Conservation (phyloP, 1,139 yeast genomes). For the Candida anutae region DNA sequence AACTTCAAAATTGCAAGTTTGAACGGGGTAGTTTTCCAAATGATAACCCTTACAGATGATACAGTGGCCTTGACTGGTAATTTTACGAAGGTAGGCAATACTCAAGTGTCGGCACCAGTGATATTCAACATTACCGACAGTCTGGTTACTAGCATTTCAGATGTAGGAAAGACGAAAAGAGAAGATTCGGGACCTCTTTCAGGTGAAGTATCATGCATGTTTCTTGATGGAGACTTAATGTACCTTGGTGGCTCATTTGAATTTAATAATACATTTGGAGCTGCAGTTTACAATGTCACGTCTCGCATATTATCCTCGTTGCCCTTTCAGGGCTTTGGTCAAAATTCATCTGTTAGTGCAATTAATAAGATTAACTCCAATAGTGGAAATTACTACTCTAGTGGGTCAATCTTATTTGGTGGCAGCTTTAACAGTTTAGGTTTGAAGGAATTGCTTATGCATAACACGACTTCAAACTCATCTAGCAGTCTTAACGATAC, state of each 20-base stretch:
- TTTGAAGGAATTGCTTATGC: slow-evolving; percentile 34
- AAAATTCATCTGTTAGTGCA: slow-evolving; percentile 53
- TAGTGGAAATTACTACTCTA: slow-evolving; percentile 8
- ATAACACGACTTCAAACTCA: slow-evolving; percentile 19
- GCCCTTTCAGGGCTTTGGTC: slow-evolving; percentile 74
- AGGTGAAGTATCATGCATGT: slow-evolving; percentile 50
- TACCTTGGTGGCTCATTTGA: slow-evolving; percentile 79
- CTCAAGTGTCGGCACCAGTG: slow-evolving; percentile 37
- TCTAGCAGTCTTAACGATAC: slow-evolving; percentile 22
- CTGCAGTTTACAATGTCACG: slow-evolving; percentile 55
- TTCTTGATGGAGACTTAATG: slow-evolving; percentile 39
- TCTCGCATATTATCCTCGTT: slow-evolving; percentile 37
- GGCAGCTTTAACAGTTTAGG: slow-evolving; percentile 68
- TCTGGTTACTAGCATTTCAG: slow-evolving; percentile 27
- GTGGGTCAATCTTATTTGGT: slow-evolving; percentile 62
- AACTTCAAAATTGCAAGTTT: slow-evolving; percentile 21
- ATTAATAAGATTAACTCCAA: slow-evolving; percentile 46
- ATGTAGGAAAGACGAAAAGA: slow-evolving; percentile 14
- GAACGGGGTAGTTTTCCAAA: slow-evolving; percentile 24
- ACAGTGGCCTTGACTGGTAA: slow-evolving; percentile 41
- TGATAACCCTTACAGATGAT: slow-evolving; percentile 19
- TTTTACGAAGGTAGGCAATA: slow-evolving; percentile 25
- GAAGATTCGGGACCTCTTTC: slow-evolving; percentile 18
- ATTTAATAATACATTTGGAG: slow-evolving; percentile 51
- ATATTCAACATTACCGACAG: slow-evolving; percentile 39